Evolutionary conservation across 106 monocot species (phyloP).

Genomic region (Dendrobium officinale): DNA sequence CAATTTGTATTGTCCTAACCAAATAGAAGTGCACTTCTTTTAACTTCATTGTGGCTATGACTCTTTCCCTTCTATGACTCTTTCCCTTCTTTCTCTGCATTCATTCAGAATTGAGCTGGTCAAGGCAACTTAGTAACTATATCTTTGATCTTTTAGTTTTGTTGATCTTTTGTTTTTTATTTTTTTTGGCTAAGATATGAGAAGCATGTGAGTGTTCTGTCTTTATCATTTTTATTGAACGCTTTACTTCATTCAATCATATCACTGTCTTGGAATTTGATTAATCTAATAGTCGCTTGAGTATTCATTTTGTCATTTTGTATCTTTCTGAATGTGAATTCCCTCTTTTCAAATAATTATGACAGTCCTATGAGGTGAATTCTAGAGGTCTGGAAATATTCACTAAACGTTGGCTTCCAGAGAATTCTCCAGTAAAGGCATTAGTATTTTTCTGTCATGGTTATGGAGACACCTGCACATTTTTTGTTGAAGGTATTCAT

Average conservation of each 20-base stretch:
- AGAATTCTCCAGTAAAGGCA: conserved; percentile 45
- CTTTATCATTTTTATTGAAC: not conserved
- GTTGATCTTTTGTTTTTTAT: not conserved
- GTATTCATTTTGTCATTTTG: not conserved
- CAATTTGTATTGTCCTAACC: not conserved
- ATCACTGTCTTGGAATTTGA: not conserved
- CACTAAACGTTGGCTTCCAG: conserved; percentile 74
- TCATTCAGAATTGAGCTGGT: not conserved
- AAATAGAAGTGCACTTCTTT: not conserved
- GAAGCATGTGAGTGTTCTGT: no score
- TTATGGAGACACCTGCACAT: conserved; percentile 96
- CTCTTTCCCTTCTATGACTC: not conserved
- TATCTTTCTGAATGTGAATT: not conserved
- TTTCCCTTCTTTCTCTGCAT: not conserved
- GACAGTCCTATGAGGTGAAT: conserved; percentile 47
- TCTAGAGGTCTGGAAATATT: conserved; percentile 81
- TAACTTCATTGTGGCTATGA: not conserved
- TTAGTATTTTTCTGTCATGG: conserved; percentile 86
- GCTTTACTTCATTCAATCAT: not conserved
- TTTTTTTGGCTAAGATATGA: not conserved
- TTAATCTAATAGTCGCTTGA: not conserved
- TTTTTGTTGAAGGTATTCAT: conserved; percentile 83
- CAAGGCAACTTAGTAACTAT: not conserved
- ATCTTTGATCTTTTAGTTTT: not conserved
- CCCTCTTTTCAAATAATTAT: not conserved